A percentile compares a stretch with the other conserved stretches of the same genome.
Conservation (phyloP, 192 early-diverging fungal species). For the Dissophora ornata region DNA sequence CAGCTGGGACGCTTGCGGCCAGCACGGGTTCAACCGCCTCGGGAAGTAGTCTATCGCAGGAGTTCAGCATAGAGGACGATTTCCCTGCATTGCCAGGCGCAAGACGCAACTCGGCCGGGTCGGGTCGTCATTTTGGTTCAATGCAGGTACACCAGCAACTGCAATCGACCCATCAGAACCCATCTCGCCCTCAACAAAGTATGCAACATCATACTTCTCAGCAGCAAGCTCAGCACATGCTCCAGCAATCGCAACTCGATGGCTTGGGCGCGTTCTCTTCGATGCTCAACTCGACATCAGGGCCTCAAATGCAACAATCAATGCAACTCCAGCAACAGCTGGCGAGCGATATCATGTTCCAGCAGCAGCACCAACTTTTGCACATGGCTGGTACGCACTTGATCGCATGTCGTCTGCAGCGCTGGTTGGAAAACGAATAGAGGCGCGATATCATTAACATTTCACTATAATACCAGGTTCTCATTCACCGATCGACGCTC, state of each 20-base stretch:
- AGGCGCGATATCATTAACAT: no score
- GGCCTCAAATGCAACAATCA: conserved; percentile 51
- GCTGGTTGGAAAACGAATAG: no score
- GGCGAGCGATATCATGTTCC: conserved; percentile 49
- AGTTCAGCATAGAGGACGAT: conserved; percentile 59
- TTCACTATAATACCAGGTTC: no score
- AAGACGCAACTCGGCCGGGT: conserved; percentile 53
- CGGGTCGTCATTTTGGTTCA: conserved; percentile 42
- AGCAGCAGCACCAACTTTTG: conserved; percentile 49
- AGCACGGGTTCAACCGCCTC: conserved; percentile 40
- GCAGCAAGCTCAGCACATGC: conserved; percentile 37
- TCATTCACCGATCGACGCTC: conserved; percentile 27
- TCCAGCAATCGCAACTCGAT: conserved; percentile 33
- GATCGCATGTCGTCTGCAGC: background rate
- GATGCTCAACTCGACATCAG: conserved; percentile 28
- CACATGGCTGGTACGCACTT: conserved; percentile 29
- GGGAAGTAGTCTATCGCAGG: conserved; percentile 35
- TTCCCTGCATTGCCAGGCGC: conserved; percentile 60
- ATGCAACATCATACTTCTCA: conserved; percentile 41
- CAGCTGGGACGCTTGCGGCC: conserved; percentile 47
- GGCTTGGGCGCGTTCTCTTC: conserved; percentile 38
- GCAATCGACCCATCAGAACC: conserved; percentile 34
- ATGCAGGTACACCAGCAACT: conserved; percentile 49
- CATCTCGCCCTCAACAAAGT: conserved; percentile 30
- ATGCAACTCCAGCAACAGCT: conserved; percentile 47